Conservation (phyloP, 208 protist species). For the Chromosphaera perkinsii region DNA sequence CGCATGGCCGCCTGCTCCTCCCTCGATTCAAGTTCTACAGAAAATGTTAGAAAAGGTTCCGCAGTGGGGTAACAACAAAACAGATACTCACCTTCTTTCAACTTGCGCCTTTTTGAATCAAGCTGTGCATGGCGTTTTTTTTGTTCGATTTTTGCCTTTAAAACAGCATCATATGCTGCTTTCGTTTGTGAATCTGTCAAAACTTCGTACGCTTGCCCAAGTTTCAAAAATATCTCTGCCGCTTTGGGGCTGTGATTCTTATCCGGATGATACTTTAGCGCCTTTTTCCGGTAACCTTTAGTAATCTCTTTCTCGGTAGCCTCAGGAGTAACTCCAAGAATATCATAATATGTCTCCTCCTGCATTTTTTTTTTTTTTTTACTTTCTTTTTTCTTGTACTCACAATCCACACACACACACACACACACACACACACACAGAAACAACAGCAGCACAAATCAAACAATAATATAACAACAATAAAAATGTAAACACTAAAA, state of each 20-base stretch:
- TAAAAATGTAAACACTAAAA: no score
- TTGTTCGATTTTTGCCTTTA: background rate
- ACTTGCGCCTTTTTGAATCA: slow-evolving; percentile 2
- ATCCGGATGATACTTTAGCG: slow-evolving; percentile 63
- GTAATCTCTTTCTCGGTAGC: slow-evolving; percentile 56
- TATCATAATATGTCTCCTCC: slow-evolving; percentile 46
- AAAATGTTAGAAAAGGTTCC: no score
- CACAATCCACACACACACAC: no score
- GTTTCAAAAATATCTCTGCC: slow-evolving; percentile 36
- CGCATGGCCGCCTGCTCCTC: no score
- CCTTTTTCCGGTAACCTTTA: slow-evolving; percentile 57
- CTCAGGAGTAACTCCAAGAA: slow-evolving; percentile 46
- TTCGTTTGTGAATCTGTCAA: slow-evolving; percentile 92
- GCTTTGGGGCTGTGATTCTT: slow-evolving; percentile 42
- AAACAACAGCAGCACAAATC: no score
- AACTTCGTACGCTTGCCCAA: slow-evolving; percentile 43
- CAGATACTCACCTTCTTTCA: slow-evolving; percentile 15
- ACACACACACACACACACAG: no score
- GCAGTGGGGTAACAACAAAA: no score
- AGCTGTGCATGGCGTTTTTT: background rate
- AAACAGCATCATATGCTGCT: slow-evolving; percentile 80
- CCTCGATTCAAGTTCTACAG: no score
- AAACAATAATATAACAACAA: no score
- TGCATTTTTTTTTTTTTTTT: background rate
- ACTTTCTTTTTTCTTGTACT: no score